Evolutionary conservation across 202 grass and related monocot genomes (phyloP).

Genomic region (Elaeis oleifera): DNA sequence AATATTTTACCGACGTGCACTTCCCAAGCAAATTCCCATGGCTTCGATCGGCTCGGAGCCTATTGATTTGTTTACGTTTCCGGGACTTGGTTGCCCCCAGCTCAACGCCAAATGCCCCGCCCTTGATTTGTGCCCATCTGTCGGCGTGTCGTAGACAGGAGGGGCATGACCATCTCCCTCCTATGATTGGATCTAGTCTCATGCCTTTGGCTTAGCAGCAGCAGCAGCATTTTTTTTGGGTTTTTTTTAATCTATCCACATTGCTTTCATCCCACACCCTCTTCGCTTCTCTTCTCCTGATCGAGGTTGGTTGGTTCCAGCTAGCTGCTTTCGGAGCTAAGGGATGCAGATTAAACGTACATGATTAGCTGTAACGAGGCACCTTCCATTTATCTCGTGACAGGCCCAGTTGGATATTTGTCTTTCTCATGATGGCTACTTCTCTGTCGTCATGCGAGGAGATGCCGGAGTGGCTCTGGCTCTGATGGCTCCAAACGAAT

Average conservation of each 20-base stretch:
- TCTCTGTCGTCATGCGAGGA: no score
- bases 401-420: no score
- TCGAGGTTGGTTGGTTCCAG: constrained; percentile 28
- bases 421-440: no score
- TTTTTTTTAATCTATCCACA: not conserved
- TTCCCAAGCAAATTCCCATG: constrained; percentile 15
- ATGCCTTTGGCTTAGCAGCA: not conserved
- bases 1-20: not conserved
- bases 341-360: no score
- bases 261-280: constrained; percentile 42
- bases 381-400: no score
- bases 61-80: constrained; percentile 30
- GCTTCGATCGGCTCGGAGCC: constrained; percentile 5
- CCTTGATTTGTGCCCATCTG: constrained; percentile 56
- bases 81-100: constrained; percentile 14
- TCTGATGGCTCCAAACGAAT: no score
- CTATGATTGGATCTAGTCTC: not conserved
- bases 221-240: no score
- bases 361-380: not conserved
- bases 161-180: constrained; percentile 15
- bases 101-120: constrained; percentile 33
- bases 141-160: constrained; percentile 39
- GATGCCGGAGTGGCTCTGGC: no score
- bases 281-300: constrained; percentile 15
- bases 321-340: not conserved